Evolutionary conservation across 2,329 filamentous ascomycete genomes (phyloP).

Genomic region (Aureobasidium mangrovei): DNA sequence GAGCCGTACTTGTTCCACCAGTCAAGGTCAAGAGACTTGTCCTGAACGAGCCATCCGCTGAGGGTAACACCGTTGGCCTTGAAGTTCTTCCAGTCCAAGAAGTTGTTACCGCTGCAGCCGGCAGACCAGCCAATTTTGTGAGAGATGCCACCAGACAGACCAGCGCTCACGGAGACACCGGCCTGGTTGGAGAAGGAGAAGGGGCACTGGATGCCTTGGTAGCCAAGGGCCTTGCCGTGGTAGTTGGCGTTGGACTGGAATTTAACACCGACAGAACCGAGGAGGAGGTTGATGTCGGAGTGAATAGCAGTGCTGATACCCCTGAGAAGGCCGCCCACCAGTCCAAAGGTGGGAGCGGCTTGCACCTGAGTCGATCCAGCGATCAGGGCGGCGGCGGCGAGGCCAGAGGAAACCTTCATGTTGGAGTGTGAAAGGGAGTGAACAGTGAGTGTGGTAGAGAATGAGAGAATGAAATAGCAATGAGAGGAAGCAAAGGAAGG

Average conservation of each 20-base stretch:
- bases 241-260: not conserved
- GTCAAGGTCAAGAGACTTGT: conserved; percentile 16
- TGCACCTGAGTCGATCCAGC: conserved; percentile 10
- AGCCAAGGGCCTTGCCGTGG: conserved; percentile 6
- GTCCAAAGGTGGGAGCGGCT: conserved; percentile 9
- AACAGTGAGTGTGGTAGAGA: not conserved
- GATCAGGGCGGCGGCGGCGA: conserved; percentile 4
- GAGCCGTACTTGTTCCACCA: conserved; percentile 11
- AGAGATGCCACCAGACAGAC: conserved; percentile 1
- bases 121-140: conserved; percentile 4
- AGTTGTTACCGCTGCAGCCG: not conserved
- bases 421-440: not conserved
- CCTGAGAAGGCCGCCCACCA: not conserved
- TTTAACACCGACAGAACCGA: not conserved
- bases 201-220: not conserved
- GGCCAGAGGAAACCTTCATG: conserved; percentile 1
- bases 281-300: not conserved
- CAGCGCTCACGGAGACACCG: conserved; percentile 4
- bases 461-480: not conserved
- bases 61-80: conserved; percentile 23
- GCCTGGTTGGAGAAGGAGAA: conserved; percentile 1
- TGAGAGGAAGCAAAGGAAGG: not conserved
- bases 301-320: not conserved
- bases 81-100: conserved; percentile 20
- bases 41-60: conserved; percentile 28